These are phyloP conservation scores for Syzygium aromaticum DNA, from an alignment of 345 rosid species.

Conservation along the genomic window DNA sequence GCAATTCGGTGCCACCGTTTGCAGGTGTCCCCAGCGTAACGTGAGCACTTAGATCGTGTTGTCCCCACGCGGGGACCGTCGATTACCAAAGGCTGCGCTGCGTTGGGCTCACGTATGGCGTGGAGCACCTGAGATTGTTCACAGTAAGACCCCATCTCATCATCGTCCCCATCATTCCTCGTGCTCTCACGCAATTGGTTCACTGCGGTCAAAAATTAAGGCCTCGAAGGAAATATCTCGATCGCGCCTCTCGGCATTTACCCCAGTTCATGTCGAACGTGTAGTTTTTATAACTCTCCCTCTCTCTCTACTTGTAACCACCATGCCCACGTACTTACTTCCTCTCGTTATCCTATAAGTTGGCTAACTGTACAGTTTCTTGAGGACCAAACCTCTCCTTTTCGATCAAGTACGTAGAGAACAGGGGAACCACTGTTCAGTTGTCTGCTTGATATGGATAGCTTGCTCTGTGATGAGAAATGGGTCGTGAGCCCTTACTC, in stretches of 20 bases:
- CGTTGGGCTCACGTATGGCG: neutral
- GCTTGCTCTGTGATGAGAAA: conserved; percentile 13
- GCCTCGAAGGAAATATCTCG: neutral
- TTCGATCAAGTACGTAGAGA: neutral
- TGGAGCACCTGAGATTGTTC: neutral
- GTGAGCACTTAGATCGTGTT: neutral
- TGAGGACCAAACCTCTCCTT: neutral
- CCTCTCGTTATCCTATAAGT: neutral
- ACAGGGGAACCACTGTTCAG: neutral
- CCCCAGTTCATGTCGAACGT: conserved; percentile 13
- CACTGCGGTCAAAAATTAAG: conserved; percentile 6
- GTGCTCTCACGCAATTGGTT: conserved; percentile 16
- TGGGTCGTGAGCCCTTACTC: neutral
- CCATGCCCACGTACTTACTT: neutral
- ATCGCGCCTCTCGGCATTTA: conserved; percentile 1
- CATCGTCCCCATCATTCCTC: conserved; percentile 9
- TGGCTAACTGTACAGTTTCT: neutral
- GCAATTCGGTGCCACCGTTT: neutral
- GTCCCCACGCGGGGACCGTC: neutral
- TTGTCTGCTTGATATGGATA: neutral
- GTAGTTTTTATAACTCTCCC: conserved; percentile 5
- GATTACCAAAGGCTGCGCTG: accelerated
- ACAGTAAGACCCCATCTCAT: neutral
- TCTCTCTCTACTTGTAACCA: neutral
- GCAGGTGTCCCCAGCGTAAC: neutral